A percentile compares a stretch with the other conserved stretches of the same genome.
phyloP scores from a whole-genome alignment of 2,329 filamentous ascomycete genomes.

The Sporothrix pseudoabietina region DNA sequence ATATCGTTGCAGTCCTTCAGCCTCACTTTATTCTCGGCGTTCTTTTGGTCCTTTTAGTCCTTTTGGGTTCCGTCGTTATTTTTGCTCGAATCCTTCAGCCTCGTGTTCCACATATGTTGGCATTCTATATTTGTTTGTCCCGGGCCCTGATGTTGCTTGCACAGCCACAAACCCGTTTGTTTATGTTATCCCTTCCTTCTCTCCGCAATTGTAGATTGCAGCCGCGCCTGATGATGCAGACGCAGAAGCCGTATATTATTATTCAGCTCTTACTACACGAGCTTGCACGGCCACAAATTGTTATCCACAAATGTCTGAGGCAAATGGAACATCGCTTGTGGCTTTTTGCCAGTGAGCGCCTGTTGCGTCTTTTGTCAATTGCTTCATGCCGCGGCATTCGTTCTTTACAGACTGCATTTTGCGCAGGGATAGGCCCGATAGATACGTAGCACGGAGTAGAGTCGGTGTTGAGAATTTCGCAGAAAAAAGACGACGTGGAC shows the following conservation, averaged over 20 bases:
- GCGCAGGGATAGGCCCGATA: not conserved
- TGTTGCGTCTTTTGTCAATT: not conserved
- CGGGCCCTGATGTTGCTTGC: not conserved
- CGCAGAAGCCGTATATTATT: constrained; percentile 10
- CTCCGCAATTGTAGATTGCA: not conserved
- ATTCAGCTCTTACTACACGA: not conserved
- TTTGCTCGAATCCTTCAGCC: constrained; percentile 15
- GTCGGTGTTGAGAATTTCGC: not conserved
- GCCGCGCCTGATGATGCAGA: constrained; percentile 15
- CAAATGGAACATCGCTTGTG: not conserved
- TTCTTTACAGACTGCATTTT: not conserved
- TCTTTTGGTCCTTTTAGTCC: not conserved
- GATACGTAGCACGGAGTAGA: not conserved
- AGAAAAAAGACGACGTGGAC: not conserved
- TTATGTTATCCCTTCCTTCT: not conserved
- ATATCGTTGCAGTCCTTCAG: constrained; percentile 2
- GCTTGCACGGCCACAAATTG: constrained; percentile 4
- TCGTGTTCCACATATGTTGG: not conserved
- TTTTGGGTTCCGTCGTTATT: not conserved
- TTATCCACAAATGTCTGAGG: no score
- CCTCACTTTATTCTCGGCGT: not conserved
- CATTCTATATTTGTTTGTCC: not conserved
- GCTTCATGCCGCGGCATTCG: not conserved
- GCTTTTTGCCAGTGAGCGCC: not conserved
- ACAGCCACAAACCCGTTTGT: constrained; percentile 10